Percentiles rank a stretch among this genome's conserved stretches.
These are phyloP conservation scores for Grifola frondosa DNA, from an alignment of 1,284 basidiomycete species.

Conservation along the genomic window DNA sequence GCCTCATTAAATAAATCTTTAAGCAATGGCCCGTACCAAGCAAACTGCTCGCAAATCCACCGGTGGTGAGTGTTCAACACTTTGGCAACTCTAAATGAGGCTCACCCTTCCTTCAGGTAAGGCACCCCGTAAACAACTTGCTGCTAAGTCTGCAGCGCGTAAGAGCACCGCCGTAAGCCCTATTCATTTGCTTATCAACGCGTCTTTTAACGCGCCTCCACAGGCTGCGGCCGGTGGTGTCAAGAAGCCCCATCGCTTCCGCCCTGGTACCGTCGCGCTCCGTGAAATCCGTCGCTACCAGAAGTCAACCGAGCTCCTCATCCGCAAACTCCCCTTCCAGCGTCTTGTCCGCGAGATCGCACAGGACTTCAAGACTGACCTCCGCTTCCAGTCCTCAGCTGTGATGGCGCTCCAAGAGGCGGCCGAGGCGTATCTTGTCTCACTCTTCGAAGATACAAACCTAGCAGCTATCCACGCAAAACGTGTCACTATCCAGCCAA, in stretches of 20 bases:
- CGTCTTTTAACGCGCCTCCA: neutral
- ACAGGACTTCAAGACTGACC: conserved; percentile 77
- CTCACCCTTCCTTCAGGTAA: too few species aligned
- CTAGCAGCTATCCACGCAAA: conserved; percentile 76
- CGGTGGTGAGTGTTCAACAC: conserved; percentile 60
- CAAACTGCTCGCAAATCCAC: conserved; percentile 86
- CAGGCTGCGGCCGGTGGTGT: conserved; percentile 65
- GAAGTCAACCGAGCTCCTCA: conserved; percentile 78
- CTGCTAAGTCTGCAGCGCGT: conserved; percentile 58
- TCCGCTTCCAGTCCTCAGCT: conserved; percentile 75
- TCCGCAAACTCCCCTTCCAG: conserved; percentile 80
- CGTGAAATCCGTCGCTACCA: conserved; percentile 86
- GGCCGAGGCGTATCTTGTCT: conserved; percentile 77
- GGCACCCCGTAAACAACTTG: conserved; percentile 70
- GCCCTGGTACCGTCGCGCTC: conserved; percentile 73
- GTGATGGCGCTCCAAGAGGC: conserved; percentile 79
- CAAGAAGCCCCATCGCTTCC: conserved; percentile 76
- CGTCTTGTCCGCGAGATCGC: conserved; percentile 74
- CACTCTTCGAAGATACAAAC: conserved; percentile 73
- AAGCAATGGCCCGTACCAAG: conserved; percentile 57
- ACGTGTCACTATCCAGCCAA: conserved; percentile 73
- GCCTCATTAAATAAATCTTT: conserved; percentile 5
- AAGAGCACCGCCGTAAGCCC: conserved; percentile 37
- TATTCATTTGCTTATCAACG: neutral
- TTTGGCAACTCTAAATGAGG: too few species aligned